Conservation (phyloP, 257 asterid species). For the Fraxinus pennsylvanica region DNA sequence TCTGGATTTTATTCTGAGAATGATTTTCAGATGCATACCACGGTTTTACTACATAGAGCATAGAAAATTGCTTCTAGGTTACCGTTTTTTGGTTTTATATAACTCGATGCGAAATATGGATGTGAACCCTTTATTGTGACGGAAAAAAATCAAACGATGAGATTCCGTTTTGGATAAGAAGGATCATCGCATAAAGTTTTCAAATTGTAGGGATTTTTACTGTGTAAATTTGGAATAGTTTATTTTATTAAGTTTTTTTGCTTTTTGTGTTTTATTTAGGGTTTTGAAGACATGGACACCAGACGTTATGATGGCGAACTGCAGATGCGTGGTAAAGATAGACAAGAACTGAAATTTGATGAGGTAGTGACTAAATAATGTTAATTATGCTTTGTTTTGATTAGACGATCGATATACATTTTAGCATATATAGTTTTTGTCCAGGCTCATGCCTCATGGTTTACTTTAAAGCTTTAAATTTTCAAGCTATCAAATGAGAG, state of each 20-base stretch:
- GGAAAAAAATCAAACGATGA: background rate
- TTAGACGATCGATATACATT: background rate
- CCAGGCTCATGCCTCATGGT: background rate
- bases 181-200: background rate
- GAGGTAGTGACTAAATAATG: constrained; percentile 46
- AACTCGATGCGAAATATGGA: background rate
- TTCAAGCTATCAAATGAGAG: background rate
- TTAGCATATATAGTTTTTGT: background rate
- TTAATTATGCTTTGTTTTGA: background rate
- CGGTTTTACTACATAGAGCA: background rate
- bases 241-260: background rate
- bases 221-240: background rate
- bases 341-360: constrained; percentile 41
- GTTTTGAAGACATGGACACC: constrained; percentile 52
- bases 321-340: constrained; percentile 58
- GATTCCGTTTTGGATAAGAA: background rate
- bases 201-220: background rate
- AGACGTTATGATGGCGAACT: constrained; percentile 64
- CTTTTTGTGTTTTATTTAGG: constrained; percentile 19
- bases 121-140: background rate
- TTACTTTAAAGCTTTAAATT: background rate
- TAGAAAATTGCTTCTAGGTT: background rate
- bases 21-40: background rate
- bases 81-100: background rate
- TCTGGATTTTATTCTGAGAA: background rate